These are phyloP conservation scores for Ascoidea asiatica DNA, from an alignment of 805 yeast species.

Conservation along the genomic window DNA sequence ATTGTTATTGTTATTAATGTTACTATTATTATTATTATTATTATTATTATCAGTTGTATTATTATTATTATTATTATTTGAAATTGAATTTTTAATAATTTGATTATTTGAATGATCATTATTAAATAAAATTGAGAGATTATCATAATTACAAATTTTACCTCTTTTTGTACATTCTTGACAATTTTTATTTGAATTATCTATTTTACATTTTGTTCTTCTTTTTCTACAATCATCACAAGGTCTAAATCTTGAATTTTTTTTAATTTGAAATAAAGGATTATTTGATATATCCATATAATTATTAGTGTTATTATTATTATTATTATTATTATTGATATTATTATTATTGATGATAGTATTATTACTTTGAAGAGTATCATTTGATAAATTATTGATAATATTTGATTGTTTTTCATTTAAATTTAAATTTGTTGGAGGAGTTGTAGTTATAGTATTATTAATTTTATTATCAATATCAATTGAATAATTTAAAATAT, in stretches of 20 bases:
- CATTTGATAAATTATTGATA: neutral
- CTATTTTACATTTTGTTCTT: conserved; percentile 20
- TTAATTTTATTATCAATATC: no score
- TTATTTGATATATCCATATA: neutral
- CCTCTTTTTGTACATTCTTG: conserved; percentile 18
- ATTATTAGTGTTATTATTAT: neutral
- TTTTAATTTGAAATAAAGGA: neutral
- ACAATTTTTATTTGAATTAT: conserved; percentile 14
- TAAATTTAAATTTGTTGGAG: neutral
- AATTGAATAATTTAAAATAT: neutral
- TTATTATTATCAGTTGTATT: neutral
- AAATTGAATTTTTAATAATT: neutral
- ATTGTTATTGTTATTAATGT: neutral
- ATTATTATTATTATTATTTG: neutral
- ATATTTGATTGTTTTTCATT: no score
- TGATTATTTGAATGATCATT: neutral
- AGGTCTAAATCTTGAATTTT: conserved; percentile 18
- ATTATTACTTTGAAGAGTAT: neutral
- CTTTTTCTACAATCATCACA: conserved; percentile 24
- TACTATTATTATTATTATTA: neutral
- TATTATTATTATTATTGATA: neutral
- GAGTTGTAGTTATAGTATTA: neutral
- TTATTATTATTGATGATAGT: neutral
- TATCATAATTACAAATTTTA: conserved; percentile 17
- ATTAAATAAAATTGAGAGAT: conserved; percentile 6